phyloP scores from a whole-genome alignment of 768 basidiomycete species.

The Trametes punicea region DNA sequence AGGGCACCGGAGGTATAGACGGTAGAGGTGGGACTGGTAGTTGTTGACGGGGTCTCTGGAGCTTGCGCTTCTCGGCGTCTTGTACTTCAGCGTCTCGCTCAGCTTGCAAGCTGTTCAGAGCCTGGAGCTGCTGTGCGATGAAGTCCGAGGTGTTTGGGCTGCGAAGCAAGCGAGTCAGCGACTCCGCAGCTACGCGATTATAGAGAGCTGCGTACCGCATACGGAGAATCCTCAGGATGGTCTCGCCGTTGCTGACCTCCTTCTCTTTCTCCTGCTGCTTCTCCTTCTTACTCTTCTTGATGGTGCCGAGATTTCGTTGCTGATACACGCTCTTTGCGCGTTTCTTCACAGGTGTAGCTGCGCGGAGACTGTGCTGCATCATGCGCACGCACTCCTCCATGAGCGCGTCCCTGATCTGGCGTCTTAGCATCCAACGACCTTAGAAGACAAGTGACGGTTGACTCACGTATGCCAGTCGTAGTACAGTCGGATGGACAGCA shows the following conservation, averaged over 20 bases:
- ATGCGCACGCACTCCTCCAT: conserved; percentile 96
- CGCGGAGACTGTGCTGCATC: conserved; percentile 84
- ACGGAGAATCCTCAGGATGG: conserved; percentile 89
- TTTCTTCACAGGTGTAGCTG: conserved; percentile 74
- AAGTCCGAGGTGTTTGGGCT: conserved; percentile 84
- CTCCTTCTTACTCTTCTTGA: conserved; percentile 90
- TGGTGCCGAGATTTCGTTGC: conserved; percentile 94
- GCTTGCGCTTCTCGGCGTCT: conserved; percentile 55
- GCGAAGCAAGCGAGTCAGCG: conserved; percentile 3
- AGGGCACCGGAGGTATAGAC: conserved; percentile 27
- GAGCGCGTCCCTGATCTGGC: conserved; percentile 62
- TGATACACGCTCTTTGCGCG: conserved; percentile 90
- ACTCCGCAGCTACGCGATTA: too few species aligned
- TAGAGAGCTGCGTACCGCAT: conserved; percentile 87
- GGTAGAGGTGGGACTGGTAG: conserved; percentile 32
- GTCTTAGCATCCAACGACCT: neutral
- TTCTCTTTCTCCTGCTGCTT: conserved; percentile 82
- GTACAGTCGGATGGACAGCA: conserved; percentile 86
- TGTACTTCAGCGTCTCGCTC: conserved; percentile 76
- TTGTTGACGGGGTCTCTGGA: conserved; percentile 47
- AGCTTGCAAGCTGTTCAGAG: conserved; percentile 76
- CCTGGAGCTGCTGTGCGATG: conserved; percentile 81
- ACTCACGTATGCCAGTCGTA: conserved; percentile 94
- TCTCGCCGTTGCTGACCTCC: conserved; percentile 73
- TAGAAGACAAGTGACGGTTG: neutral